Conservation (phyloP, 2,329 filamentous ascomycete species). For the Botryosphaeria dothidea region DNA sequence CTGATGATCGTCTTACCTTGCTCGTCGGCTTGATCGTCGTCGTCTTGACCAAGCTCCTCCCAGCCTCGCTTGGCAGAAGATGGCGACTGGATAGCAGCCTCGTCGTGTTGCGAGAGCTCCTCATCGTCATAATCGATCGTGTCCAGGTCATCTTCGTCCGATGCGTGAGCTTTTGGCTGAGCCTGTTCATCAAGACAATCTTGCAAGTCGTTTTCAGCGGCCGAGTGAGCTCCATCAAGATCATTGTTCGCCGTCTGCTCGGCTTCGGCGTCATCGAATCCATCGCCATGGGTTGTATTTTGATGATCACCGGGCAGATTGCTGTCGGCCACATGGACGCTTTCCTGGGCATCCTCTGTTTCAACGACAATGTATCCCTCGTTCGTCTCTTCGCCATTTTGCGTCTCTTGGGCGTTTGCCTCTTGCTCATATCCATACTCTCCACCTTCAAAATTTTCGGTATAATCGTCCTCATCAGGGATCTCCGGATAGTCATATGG, state of each 20-base stretch:
- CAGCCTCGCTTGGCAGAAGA: slow-evolving; percentile 22
- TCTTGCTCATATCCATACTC: background rate
- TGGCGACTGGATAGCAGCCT: slow-evolving; percentile 3
- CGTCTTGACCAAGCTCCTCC: slow-evolving; percentile 21
- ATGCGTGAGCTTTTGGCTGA: background rate
- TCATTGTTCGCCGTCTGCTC: slow-evolving; percentile 17
- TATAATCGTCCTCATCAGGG: background rate
- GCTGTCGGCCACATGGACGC: background rate
- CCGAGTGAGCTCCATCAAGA: slow-evolving; percentile 16
- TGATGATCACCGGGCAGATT: background rate
- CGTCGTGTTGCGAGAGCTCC: slow-evolving; percentile 13
- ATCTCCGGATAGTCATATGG: background rate
- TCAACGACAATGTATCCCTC: slow-evolving; percentile 15
- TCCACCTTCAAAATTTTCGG: background rate
- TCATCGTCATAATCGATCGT: slow-evolving; percentile 21
- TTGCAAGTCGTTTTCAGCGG: slow-evolving; percentile 14
- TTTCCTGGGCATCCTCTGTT: slow-evolving; percentile 1
- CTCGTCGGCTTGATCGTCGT: slow-evolving; percentile 7
- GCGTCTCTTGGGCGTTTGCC: background rate
- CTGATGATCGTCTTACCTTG: slow-evolving; percentile 18
- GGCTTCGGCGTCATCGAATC: slow-evolving; percentile 13
- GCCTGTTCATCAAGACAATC: slow-evolving; percentile 11
- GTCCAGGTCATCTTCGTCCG: slow-evolving; percentile 19
- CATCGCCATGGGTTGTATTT: background rate
- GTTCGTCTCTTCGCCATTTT: background rate